phyloP scores from a whole-genome alignment of 2,329 filamentous ascomycete genomes.

The Exophiala spinifera region DNA sequence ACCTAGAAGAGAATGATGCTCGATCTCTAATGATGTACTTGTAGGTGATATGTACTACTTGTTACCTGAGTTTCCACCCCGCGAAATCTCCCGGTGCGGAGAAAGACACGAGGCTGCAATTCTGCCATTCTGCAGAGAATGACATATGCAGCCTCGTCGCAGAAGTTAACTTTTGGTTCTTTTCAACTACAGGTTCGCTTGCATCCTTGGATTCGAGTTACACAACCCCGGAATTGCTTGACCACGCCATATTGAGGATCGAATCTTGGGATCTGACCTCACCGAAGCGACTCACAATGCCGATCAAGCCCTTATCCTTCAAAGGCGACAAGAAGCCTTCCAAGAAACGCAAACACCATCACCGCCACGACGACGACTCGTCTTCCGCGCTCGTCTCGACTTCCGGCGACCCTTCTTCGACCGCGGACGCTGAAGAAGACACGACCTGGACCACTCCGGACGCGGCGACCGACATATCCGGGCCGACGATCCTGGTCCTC shows the following conservation, averaged over 20 bases:
- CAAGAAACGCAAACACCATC: constrained; percentile 72
- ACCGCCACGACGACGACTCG: no score
- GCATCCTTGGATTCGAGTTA: background rate
- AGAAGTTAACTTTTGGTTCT: background rate
- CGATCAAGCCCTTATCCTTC: constrained; percentile 80
- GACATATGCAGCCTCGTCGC: background rate
- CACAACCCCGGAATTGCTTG: no score
- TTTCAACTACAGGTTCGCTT: background rate
- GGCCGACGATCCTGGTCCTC: constrained; percentile 78
- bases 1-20: background rate
- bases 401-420: constrained; percentile 29
- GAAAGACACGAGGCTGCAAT: background rate
- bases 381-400: constrained; percentile 27
- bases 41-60: no score
- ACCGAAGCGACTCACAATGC: constrained; percentile 11
- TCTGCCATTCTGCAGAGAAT: background rate
- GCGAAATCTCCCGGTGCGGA: background rate
- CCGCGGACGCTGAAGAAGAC: constrained; percentile 55
- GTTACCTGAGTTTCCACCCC: no score
- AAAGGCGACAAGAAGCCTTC: constrained; percentile 89
- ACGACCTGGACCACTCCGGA: constrained; percentile 93
- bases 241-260: no score
- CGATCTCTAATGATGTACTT: background rate
- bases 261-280: no score
- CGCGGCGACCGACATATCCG: constrained; percentile 67